A percentile compares a stretch with the other conserved stretches of the same genome.
Conservation (phyloP, 768 basidiomycete genomes). For the Boletus patriciae region DNA sequence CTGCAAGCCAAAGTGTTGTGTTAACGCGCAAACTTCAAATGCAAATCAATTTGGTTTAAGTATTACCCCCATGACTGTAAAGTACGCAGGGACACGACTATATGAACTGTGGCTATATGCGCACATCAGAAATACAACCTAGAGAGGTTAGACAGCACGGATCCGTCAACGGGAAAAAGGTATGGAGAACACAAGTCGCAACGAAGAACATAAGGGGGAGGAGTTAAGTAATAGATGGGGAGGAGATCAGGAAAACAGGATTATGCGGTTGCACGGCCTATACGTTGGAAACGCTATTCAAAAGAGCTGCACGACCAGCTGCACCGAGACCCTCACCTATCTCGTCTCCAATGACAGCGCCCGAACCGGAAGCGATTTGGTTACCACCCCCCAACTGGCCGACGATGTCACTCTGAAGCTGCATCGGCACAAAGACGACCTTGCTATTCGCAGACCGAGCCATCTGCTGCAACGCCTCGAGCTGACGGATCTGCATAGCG, state of each 20-base stretch:
- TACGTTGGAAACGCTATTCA: slow-evolving; percentile 27
- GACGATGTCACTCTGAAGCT: slow-evolving; percentile 72
- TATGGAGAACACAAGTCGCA: neutral
- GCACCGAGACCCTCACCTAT: slow-evolving; percentile 24
- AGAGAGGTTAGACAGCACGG: neutral
- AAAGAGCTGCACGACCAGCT: slow-evolving; percentile 26
- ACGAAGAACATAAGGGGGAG: neutral
- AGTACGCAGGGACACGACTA: neutral
- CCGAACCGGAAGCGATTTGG: slow-evolving; percentile 25
- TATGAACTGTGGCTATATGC: neutral
- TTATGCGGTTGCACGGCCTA: slow-evolving; percentile 7
- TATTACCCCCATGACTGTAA: neutral
- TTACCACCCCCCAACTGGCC: slow-evolving; percentile 42
- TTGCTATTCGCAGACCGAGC: slow-evolving; percentile 86
- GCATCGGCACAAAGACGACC: slow-evolving; percentile 94
- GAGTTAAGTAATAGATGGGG: neutral
- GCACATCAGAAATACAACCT: slow-evolving; percentile 17
- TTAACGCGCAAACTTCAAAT: no score
- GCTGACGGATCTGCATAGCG: slow-evolving; percentile 97
- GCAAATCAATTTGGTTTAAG: no score
- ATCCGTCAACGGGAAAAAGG: neutral
- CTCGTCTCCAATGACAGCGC: slow-evolving; percentile 22
- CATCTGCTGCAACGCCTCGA: slow-evolving; percentile 96
- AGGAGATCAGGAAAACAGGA: neutral
- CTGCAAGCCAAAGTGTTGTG: no score